Evolutionary conservation across 805 yeast genomes (phyloP), one percentile per base, ranked within the genome.

Genomic region (Sugiyamaella mastotermitis): DNA sequence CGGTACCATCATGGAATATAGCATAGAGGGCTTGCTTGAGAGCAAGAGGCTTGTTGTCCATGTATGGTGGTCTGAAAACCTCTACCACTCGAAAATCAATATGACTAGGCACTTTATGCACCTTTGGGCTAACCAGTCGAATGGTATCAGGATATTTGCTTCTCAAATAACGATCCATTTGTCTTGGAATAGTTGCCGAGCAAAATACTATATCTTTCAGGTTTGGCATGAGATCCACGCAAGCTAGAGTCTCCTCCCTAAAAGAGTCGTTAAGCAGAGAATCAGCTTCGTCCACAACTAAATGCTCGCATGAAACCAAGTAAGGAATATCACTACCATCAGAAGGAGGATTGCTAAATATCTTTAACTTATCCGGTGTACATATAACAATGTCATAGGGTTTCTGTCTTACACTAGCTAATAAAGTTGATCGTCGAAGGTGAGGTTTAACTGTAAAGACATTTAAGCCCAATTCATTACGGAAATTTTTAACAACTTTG

Each of bases 241-340:
- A 72, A 2, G 65, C 58, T 45, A 75, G 70, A 2, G 95, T 83
- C 34, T 76, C 78, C 18, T 70, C 69, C 8, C 78, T 58, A 71
- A 87, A 88, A 0, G 92, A 80, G 37, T 76, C 73, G 55, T 88
- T 95, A 77, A 88, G 71, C 40, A 90, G 63, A 0, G 95, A 83
- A 60, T 90, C 98, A 0, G 98, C 97, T 59, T 90, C 98, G 56
- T 90, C 98, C 10, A 83, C 73, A 1, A 84, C 90, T 31, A 82
- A 67, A 52, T 71, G 80, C 19, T 69, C 67, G 4, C 80, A 76
- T 59, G 71, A 47, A 42, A 66, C 52, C 9, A 73, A 43, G 24
- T 47, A 51, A 11, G 45, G 43, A 5, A 19, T 18, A 14, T 43
- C 41, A 3, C 62, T 49, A 23, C 47, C 50, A 25, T 43, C 38